Evolutionary conservation across 2,329 filamentous ascomycete genomes (phyloP).

Genomic region (Tolypocladium album): DNA sequence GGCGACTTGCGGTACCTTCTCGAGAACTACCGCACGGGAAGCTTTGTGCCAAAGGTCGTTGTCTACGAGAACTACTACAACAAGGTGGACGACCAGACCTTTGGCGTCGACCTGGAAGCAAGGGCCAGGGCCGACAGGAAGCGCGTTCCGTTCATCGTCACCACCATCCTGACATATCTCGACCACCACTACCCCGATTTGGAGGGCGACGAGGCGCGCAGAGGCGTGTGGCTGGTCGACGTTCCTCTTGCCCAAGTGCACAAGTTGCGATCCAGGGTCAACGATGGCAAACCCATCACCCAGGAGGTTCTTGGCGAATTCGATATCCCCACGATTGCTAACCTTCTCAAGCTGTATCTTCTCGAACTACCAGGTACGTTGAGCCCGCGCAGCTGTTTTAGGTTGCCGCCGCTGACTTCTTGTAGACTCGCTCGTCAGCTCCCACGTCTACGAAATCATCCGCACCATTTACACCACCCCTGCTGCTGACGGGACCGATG

Average conservation of each 20-base stretch:
- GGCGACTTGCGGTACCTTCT: constrained; percentile 87
- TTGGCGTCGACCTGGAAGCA: constrained; percentile 95
- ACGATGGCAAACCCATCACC: constrained; percentile 73
- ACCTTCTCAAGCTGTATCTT: constrained; percentile 85
- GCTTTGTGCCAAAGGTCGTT: constrained; percentile 80
- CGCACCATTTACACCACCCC: constrained; percentile 91
- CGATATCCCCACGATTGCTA: constrained; percentile 89
- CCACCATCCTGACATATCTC: constrained; percentile 85
- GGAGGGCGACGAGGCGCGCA: constrained; percentile 86
- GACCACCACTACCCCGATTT: constrained; percentile 96
- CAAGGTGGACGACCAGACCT: constrained; percentile 92
- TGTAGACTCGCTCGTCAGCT: constrained; percentile 91
- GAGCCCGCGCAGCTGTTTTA: background rate
- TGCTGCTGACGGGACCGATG: constrained; percentile 63
- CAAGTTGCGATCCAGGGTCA: constrained; percentile 70
- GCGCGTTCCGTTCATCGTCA: constrained; percentile 85
- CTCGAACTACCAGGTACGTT: constrained; percentile 83
- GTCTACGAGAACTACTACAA: constrained; percentile 99
- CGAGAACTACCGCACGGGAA: constrained; percentile 93
- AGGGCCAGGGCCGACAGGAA: constrained; percentile 89
- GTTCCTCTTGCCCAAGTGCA: constrained; percentile 80
- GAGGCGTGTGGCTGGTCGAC: constrained; percentile 89
- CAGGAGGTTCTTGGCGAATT: constrained; percentile 73
- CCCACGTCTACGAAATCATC: constrained; percentile 96
- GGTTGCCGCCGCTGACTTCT: constrained; percentile 11